A percentile compares a stretch with the other conserved stretches of the same genome.
Conservation (phyloP, 805 yeast species). For the Ogataea parapolymorpha region DNA sequence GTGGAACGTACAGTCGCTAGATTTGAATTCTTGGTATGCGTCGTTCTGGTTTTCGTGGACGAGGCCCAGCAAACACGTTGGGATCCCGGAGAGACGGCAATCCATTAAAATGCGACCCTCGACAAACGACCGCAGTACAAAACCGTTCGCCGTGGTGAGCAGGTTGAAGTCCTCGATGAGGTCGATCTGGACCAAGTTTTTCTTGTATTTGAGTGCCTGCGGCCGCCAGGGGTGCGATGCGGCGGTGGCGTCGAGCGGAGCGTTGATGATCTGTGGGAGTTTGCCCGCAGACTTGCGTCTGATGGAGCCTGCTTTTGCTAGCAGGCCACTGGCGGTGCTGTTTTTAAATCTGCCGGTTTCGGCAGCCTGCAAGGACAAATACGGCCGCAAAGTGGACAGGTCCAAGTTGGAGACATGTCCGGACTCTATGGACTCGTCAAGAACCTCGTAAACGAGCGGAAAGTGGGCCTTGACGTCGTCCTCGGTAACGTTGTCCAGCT, state of each 20-base stretch:
- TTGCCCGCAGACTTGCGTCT: conserved; percentile 19
- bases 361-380: conserved; percentile 22
- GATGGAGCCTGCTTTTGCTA: conserved; percentile 22
- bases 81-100: conserved; percentile 75
- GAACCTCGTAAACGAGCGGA: conserved; percentile 64
- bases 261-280: conserved; percentile 5
- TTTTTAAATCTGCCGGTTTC: conserved; percentile 4
- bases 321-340: conserved; percentile 11
- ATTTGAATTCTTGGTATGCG: conserved; percentile 6
- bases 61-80: conserved; percentile 77
- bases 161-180: conserved; percentile 74
- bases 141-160: conserved; percentile 62
- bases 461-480: conserved; percentile 61
- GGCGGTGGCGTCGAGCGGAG: conserved; percentile 10
- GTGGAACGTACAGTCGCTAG: conserved; percentile 82
- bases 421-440: conserved; percentile 73
- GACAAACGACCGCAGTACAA: conserved; percentile 64
- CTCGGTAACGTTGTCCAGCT: conserved; percentile 38
- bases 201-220: conserved; percentile 67
- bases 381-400: conserved; percentile 35
- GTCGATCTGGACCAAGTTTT: conserved; percentile 75
- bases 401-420: conserved; percentile 77
- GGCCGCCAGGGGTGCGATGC: conserved; percentile 62
- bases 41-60: conserved; percentile 31
- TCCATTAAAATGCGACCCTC: conserved; percentile 73